Evolutionary conservation across 169 alveolate genomes (phyloP).

Genomic region (Perkinsus olseni): DNA sequence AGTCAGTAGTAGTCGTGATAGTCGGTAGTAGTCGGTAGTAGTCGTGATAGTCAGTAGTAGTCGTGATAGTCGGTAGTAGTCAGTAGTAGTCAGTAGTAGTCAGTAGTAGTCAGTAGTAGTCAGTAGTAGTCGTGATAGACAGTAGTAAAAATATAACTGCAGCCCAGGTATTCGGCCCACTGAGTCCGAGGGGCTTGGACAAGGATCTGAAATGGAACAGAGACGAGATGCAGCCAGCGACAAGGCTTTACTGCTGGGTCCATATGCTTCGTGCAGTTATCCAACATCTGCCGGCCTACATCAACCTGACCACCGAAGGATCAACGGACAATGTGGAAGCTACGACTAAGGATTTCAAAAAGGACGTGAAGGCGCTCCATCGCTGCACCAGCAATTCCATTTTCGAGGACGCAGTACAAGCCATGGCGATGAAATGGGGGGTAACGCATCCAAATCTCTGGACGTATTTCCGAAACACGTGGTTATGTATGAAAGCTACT

Average conservation of each 20-base stretch:
- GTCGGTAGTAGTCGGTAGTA: no score
- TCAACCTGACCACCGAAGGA: background rate
- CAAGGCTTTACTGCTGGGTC: background rate
- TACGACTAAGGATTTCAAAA: background rate
- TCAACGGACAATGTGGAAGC: background rate
- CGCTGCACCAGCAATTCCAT: background rate
- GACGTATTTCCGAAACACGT: background rate
- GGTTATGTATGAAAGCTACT: background rate
- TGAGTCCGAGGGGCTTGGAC: background rate
- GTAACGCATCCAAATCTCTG: background rate
- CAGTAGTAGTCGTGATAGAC: background rate
- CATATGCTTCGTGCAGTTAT: background rate
- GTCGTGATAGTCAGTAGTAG: no score
- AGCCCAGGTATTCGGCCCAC: background rate
- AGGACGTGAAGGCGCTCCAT: background rate
- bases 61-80: no score
- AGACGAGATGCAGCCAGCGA: background rate
- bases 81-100: no score
- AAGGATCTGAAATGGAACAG: background rate
- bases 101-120: background rate
- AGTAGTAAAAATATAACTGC: no score
- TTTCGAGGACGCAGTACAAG: background rate
- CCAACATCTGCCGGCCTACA: background rate
- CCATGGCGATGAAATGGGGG: background rate
- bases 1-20: no score